phyloP scores from a whole-genome alignment of 2,329 filamentous ascomycete species.

The Claviceps arundinis region DNA sequence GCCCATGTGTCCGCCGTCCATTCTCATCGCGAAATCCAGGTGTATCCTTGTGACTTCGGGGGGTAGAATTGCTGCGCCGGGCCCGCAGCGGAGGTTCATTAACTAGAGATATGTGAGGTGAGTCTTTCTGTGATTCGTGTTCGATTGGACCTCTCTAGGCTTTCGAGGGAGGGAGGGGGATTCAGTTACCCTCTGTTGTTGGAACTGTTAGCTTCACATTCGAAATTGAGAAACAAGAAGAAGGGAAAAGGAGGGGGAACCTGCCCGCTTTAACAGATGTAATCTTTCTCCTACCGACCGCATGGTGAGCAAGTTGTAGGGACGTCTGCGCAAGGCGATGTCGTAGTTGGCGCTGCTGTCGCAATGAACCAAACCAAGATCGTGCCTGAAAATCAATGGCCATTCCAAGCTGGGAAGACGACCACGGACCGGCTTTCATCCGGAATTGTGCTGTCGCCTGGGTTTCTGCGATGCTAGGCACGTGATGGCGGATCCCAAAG shows the following conservation, averaged over 20 bases:
- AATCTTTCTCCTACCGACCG: constrained; percentile 51
- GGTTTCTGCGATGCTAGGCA: neutral
- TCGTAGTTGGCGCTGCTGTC: neutral
- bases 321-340: neutral
- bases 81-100: constrained; percentile 62
- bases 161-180: constrained; percentile 4
- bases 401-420: neutral
- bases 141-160: neutral
- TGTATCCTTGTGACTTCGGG: constrained; percentile 62
- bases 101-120: constrained; percentile 37
- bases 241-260: constrained; percentile 17
- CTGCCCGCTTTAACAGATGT: constrained; percentile 59
- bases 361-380: neutral
- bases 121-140: constrained; percentile 5
- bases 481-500: too few relatives aligned
- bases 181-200: constrained; percentile 29
- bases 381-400: neutral
- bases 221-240: neutral
- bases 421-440: constrained; percentile 13
- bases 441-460: neutral
- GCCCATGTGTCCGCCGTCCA: constrained; percentile 57
- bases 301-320: constrained; percentile 15
- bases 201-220: neutral
- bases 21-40: constrained; percentile 52
- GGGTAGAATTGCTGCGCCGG: constrained; percentile 71